Evolutionary conservation across 805 yeast species (phyloP).

Genomic region (Isabelozyma rhagii): DNA sequence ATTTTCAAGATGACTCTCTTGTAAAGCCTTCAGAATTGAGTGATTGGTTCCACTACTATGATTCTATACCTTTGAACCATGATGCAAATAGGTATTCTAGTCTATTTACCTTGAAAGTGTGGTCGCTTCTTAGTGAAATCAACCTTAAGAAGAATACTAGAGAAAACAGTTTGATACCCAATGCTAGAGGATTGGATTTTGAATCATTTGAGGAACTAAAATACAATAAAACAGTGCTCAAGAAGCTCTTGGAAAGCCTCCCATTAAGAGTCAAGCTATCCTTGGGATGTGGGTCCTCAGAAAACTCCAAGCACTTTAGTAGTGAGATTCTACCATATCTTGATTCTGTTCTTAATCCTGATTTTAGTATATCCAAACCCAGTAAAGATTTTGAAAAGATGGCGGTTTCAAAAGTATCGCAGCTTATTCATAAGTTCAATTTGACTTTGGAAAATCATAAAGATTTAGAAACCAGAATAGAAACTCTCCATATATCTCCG

Average conservation of each 20-base stretch:
- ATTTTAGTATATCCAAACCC: constrained; percentile 18
- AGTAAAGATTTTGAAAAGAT: constrained; percentile 24
- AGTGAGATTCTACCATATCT: constrained; percentile 34
- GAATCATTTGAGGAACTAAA: constrained; percentile 36
- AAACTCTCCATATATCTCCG: constrained; percentile 27
- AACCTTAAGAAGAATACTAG: constrained; percentile 24
- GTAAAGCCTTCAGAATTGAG: constrained; percentile 57
- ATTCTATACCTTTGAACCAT: constrained; percentile 40
- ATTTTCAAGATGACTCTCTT: constrained; percentile 59
- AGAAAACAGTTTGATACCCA: constrained; percentile 24
- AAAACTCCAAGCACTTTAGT: constrained; percentile 20
- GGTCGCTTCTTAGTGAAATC: constrained; percentile 61
- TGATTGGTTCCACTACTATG: constrained; percentile 78
- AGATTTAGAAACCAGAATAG: constrained; percentile 29
- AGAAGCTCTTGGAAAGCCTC: constrained; percentile 22
- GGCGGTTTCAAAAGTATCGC: constrained; percentile 34
- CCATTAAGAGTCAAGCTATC: constrained; percentile 25
- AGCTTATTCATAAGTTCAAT: constrained; percentile 35
- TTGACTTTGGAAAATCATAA: constrained; percentile 36
- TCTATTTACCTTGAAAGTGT: constrained; percentile 58
- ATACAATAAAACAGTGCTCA: constrained; percentile 29
- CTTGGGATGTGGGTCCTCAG: constrained; percentile 20
- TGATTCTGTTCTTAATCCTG: constrained; percentile 28
- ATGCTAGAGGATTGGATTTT: constrained; percentile 32
- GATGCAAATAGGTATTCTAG: constrained; percentile 52